Percentiles rank a stretch among this genome's conserved stretches.
These are phyloP conservation scores for Diaporthe citrichinensis DNA, from an alignment of 2,329 filamentous ascomycete species.

Conservation along the genomic window DNA sequence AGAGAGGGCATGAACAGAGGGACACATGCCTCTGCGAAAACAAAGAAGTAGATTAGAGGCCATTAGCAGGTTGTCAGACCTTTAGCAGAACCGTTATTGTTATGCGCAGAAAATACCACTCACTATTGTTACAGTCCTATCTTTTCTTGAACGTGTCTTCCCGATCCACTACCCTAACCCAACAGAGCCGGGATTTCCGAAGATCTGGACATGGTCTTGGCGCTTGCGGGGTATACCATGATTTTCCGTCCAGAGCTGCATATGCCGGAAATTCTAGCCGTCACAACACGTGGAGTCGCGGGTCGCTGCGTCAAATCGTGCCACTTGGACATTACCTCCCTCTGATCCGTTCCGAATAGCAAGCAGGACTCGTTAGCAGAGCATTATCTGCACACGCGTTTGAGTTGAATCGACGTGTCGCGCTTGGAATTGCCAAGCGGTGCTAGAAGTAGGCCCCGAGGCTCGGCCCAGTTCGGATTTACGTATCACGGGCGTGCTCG, in stretches of 20 bases:
- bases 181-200: slow-evolving; percentile 17
- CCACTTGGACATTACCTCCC: neutral
- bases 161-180: slow-evolving; percentile 25
- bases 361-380: neutral
- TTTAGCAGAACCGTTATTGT: too few species aligned
- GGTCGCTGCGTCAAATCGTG: neutral
- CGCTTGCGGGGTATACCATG: slow-evolving; percentile 9
- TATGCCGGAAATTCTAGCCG: slow-evolving; percentile 1
- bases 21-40: too few species aligned
- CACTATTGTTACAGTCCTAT: too few species aligned
- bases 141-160: neutral
- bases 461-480: slow-evolving; percentile 36
- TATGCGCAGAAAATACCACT: too few species aligned
- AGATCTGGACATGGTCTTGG: slow-evolving; percentile 14
- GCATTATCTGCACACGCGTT: neutral
- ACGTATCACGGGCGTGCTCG: slow-evolving; percentile 10
- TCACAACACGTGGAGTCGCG: neutral
- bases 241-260: slow-evolving; percentile 3
- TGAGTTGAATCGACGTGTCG: slow-evolving; percentile 8
- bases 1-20: too few species aligned
- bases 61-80: too few species aligned
- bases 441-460: slow-evolving; percentile 36
- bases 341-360: neutral
- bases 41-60: too few species aligned
- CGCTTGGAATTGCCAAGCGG: slow-evolving; percentile 13